These are phyloP conservation scores for Discostella stelligeroides DNA, from an alignment of 108 stramenopile species.

Conservation along the genomic window DNA sequence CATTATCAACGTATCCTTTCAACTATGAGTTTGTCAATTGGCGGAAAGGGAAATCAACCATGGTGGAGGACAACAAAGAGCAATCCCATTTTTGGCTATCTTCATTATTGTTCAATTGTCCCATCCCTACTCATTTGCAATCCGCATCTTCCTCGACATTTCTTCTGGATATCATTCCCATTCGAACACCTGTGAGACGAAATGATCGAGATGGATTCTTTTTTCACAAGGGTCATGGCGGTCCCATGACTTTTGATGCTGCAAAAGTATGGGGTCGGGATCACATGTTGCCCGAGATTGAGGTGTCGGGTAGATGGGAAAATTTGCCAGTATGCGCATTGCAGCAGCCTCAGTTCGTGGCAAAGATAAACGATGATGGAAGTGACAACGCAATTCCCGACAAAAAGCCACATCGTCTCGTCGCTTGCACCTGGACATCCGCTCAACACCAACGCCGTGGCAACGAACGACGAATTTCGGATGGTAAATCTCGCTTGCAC, in stretches of 20 bases:
- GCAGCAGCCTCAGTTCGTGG: background rate
- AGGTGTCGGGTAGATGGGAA: slow-evolving; percentile 55
- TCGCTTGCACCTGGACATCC: slow-evolving; percentile 77
- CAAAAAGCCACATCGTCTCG: slow-evolving; percentile 52
- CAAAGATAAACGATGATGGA: background rate
- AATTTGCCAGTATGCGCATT: slow-evolving; percentile 52
- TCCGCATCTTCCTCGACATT: slow-evolving; percentile 5
- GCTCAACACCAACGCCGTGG: slow-evolving; percentile 66
- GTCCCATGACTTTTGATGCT: slow-evolving; percentile 61
- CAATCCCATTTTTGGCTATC: slow-evolving; percentile 72
- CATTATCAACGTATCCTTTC: slow-evolving; percentile 63
- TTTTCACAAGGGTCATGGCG: slow-evolving; percentile 51
- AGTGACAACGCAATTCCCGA: slow-evolving; percentile 4
- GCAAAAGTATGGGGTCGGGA: slow-evolving; percentile 57
- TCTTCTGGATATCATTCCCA: slow-evolving; percentile 68
- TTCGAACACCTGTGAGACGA: slow-evolving; percentile 62
- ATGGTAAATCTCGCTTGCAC: slow-evolving; percentile 44
- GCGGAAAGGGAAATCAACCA: slow-evolving; percentile 47
- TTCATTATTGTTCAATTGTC: slow-evolving; percentile 80
- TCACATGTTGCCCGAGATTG: slow-evolving; percentile 33
- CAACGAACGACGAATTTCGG: slow-evolving; percentile 47
- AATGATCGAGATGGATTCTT: slow-evolving; percentile 55
- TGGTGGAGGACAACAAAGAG: slow-evolving; percentile 69
- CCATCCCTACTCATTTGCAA: slow-evolving; percentile 58
- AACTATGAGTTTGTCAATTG: slow-evolving; percentile 73